Conservation (phyloP, 129 eudicot species). For the Pulicaria dysenterica region DNA sequence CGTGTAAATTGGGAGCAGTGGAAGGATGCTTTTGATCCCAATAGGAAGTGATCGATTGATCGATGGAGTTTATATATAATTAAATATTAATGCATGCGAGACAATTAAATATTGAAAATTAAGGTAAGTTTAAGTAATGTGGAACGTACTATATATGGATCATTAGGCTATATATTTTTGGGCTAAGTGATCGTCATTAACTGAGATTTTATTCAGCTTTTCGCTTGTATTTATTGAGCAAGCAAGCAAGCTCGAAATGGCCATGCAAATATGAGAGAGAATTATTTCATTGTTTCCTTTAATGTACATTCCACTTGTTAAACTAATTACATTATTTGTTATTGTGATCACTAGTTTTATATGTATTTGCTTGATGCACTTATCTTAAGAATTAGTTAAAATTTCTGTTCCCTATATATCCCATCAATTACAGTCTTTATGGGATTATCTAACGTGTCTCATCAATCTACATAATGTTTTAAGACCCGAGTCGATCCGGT, state of each 20-base stretch:
- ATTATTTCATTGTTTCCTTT: constrained; percentile 2
- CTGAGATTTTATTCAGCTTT: constrained; percentile 1
- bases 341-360: too few species aligned
- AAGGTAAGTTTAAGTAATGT: too few species aligned
- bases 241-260: constrained; percentile 7
- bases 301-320: background rate
- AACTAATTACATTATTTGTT: background rate
- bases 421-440: too few species aligned
- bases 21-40: constrained; percentile 31
- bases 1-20: constrained; percentile 28
- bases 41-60: constrained; percentile 20
- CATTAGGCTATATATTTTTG: background rate
- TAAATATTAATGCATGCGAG: background rate
- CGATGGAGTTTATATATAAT: background rate
- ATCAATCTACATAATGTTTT: too few species aligned
- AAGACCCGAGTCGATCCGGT: too few species aligned
- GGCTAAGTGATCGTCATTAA: background rate
- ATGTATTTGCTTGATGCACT: too few species aligned
- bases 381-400: too few species aligned
- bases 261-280: constrained; percentile 3
- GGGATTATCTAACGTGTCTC: too few species aligned
- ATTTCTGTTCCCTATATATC: too few species aligned
- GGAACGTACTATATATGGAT: background rate
- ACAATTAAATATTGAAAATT: too few species aligned
- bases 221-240: background rate